Percentiles rank a stretch among this genome's conserved stretches.
Evolutionary conservation across 345 rosid genomes (phyloP).

Genomic region (Moricandia arvensis): DNA sequence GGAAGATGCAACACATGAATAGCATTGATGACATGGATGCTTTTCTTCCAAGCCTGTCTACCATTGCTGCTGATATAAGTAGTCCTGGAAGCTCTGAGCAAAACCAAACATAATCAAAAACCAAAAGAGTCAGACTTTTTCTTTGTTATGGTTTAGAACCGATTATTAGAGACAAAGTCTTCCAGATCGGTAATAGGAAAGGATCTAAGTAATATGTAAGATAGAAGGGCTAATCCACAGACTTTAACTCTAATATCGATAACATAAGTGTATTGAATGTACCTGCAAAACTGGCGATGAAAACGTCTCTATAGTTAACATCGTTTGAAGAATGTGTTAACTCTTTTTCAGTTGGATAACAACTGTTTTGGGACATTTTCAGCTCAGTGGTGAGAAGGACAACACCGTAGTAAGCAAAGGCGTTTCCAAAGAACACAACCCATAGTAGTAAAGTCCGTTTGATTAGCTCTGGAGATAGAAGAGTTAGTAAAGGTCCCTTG

Average conservation of each 20-base stretch:
- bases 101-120: slow-evolving; percentile 12
- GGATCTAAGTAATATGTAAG: no score
- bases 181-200: no score
- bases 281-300: slow-evolving; percentile 91
- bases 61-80: slow-evolving; percentile 63
- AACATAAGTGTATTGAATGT: background rate
- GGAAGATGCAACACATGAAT: slow-evolving; percentile 63
- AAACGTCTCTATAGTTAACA: slow-evolving; percentile 66
- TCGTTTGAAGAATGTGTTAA: slow-evolving; percentile 37
- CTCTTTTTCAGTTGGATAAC: slow-evolving; percentile 34
- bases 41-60: slow-evolving; percentile 84
- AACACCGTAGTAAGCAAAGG: slow-evolving; percentile 85
- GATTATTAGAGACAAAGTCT: no score
- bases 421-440: slow-evolving; percentile 83
- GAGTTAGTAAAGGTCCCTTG: slow-evolving; percentile 43
- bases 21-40: slow-evolving; percentile 76
- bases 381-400: slow-evolving; percentile 91
- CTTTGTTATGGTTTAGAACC: background rate
- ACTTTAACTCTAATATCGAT: no score
- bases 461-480: slow-evolving; percentile 66
- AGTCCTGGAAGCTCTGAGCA: slow-evolving; percentile 82
- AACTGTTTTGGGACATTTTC: slow-evolving; percentile 48
- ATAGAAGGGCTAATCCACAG: no score
- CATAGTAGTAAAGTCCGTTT: slow-evolving; percentile 79
- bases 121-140: background rate